These are phyloP conservation scores for Berkeleyomyces rouxiae DNA, from an alignment of 2,329 filamentous ascomycete genomes.

Conservation along the genomic window DNA sequence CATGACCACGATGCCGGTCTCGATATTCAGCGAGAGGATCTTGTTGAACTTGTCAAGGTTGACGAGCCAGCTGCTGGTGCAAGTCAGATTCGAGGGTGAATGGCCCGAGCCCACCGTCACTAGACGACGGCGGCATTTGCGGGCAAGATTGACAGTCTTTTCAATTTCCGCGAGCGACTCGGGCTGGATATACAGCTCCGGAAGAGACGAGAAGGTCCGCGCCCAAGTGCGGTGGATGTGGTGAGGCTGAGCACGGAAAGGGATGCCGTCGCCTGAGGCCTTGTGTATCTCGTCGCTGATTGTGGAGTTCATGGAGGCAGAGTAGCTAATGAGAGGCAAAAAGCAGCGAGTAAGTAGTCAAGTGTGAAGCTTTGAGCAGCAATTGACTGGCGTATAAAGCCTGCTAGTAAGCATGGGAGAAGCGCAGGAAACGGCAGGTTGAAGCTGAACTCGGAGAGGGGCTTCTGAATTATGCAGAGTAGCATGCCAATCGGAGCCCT, in stretches of 20 bases:
- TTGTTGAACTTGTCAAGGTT: conserved; percentile 74
- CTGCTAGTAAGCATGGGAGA: not conserved
- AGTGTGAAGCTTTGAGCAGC: not conserved
- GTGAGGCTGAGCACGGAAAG: conserved; percentile 57
- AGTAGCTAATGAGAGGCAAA: not conserved
- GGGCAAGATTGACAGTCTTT: conserved; percentile 65
- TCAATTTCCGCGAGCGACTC: conserved; percentile 65
- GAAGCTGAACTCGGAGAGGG: not conserved
- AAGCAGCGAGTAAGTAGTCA: not conserved
- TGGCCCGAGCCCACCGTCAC: conserved; percentile 82
- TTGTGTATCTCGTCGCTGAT: conserved; percentile 10
- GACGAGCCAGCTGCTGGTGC: conserved; percentile 84
- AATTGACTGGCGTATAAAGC: not conserved
- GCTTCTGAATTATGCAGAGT: not conserved
- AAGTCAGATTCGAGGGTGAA: conserved; percentile 82
- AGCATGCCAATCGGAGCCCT: not conserved
- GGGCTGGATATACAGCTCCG: conserved; percentile 82
- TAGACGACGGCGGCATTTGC: conserved; percentile 62
- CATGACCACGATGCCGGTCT: conserved; percentile 52
- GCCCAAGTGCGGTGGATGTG: conserved; percentile 90
- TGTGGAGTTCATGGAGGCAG: conserved; percentile 2
- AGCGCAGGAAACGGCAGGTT: not conserved
- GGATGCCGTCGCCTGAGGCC: conserved; percentile 24
- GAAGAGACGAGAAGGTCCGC: conserved; percentile 72
- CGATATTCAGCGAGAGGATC: conserved; percentile 52